Percentiles rank a stretch among this genome's conserved stretches.
Evolutionary conservation across 2,329 filamentous ascomycete species (phyloP).

Genomic region (Fusarium guadeloupense): DNA sequence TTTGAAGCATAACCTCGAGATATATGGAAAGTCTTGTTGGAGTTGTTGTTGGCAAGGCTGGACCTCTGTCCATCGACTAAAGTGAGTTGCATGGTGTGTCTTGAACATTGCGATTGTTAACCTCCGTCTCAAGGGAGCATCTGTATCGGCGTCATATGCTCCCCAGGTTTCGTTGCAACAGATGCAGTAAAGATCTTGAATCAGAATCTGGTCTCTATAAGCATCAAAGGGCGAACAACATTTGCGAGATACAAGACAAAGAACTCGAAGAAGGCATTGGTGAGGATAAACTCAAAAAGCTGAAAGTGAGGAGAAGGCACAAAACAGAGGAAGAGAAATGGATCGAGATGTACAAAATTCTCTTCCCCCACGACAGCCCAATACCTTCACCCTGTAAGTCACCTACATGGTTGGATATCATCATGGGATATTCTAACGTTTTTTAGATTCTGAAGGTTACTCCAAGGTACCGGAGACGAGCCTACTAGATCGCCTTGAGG

Average conservation of each 20-base stretch:
- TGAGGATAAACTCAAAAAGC: background rate
- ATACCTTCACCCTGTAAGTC: background rate
- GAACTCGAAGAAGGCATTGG: background rate
- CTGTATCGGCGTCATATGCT: background rate
- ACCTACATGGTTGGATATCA: too few relatives aligned
- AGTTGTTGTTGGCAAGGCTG: background rate
- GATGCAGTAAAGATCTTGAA: background rate
- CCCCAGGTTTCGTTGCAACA: background rate
- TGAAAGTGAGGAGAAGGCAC: background rate
- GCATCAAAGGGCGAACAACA: background rate
- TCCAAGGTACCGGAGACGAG: too few relatives aligned
- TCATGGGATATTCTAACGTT: background rate
- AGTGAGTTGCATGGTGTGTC: background rate
- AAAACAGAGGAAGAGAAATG: background rate
- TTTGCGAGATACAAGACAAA: background rate
- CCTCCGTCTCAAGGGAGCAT: background rate
- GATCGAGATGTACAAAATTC: conserved; percentile 1
- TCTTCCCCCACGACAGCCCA: background rate
- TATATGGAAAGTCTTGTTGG: background rate
- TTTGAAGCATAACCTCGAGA: background rate
- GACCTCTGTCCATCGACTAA: background rate
- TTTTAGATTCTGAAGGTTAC: background rate
- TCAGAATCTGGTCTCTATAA: background rate
- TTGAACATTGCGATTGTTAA: background rate
- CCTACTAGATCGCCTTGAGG: background rate